Evolutionary conservation across 2,329 filamentous ascomycete genomes (phyloP), one percentile per base, ranked within the genome.

Genomic region (Cryphonectria japonica): DNA sequence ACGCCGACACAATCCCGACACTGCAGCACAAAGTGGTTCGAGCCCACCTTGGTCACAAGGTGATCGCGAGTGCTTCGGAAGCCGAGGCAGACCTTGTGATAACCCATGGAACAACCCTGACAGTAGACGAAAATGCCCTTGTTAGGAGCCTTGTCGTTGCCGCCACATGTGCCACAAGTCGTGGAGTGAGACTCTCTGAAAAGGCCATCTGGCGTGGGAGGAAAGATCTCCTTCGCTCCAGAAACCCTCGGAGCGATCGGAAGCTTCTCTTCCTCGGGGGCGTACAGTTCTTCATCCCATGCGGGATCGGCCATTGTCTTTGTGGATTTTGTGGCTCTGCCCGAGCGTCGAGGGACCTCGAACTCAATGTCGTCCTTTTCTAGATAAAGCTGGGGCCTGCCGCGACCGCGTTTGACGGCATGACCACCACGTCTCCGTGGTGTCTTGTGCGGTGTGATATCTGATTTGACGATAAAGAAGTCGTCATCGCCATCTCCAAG

Each of bases 81-180:
- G 0, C 95, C 94, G 39, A 99, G 85, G 77, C 96, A 99, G 57
- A 82, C 83, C 79, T 93, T 93, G 81, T 99, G 96, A 75, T 94
- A 97, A 0, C 92, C 87, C 64, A 91, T 85, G 1, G 91, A 94
- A 79, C 96, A 99, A 41, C 96, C 96, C 81, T 99, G 97, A 76
- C 96, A 99, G 77, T 91, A 91, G 46, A 99, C 87, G 34, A 99
- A 83, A 54, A 88, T 84, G 0, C 93, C 94, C 77, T 90, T 91
- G 70, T 84, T 86, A 0, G 82, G 79, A 32, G 85, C 83, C 64
- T 87, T 83, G 11, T 87, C 86, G 22, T 79, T 81, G n/a, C 83
- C 81, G 64, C 82, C 83, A 78, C 96, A 99, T 2, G 89, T 86
- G 75, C 93, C 91, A 79, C 96, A 99, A 9, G 83, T 83, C 57